Evolutionary conservation across 441 rosid species (phyloP).

Genomic region (Adansonia madagascariensis): DNA sequence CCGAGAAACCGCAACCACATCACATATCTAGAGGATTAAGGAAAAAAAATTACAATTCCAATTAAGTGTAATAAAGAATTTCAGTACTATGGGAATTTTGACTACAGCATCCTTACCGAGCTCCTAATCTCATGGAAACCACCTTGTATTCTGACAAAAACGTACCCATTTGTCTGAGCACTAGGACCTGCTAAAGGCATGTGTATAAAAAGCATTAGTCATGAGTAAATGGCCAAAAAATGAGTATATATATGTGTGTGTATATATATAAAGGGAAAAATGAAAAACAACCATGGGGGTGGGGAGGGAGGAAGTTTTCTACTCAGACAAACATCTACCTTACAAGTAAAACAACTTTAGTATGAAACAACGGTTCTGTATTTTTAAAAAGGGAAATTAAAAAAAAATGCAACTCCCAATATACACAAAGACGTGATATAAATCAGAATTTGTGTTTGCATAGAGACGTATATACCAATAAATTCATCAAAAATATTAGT

Average conservation of each 20-base stretch:
- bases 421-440: neutral
- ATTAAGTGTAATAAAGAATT: neutral
- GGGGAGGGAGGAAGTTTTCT: neutral
- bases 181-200: slow-evolving; percentile 58
- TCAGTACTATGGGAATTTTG: neutral
- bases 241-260: neutral
- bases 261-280: neutral
- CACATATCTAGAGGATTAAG: slow-evolving; percentile 26
- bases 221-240: no score
- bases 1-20: slow-evolving; percentile 45
- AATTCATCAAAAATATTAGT: neutral
- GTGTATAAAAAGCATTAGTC: neutral
- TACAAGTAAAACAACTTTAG: neutral
- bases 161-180: slow-evolving; percentile 62
- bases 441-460: neutral
- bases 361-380: neutral
- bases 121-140: slow-evolving; percentile 98
- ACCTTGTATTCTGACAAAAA: slow-evolving; percentile 96
- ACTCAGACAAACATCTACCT: neutral
- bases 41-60: slow-evolving; percentile 22
- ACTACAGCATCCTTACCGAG: slow-evolving; percentile 61
- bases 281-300: neutral
- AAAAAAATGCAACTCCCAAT: neutral
- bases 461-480: neutral
- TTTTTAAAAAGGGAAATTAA: neutral